Base-by-base conservation (phyloP, 805 yeast species). In the Cyberlindnera mycetangii region DNA sequence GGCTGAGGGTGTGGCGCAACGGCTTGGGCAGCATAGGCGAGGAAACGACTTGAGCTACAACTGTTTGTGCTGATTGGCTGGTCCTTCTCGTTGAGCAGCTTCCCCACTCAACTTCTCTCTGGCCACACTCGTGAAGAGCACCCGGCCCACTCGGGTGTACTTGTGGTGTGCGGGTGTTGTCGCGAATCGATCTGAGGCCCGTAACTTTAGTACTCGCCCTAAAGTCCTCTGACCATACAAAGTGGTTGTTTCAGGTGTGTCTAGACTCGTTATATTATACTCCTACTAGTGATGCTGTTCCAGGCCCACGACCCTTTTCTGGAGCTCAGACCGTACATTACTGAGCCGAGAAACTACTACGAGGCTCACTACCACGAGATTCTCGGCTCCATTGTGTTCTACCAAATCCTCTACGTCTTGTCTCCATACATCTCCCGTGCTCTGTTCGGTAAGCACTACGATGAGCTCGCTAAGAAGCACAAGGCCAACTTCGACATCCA, bases 401-500 rank as follows among this genome's bases (percentile, higher is more conserved):
- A 89, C 68, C 72, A 75, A 39, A 42, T 60, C 1, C 53, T 86
- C 17, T 82, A 81, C 64, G 51, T 65, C 9, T 44, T 75, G 2
- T 76, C 89, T 1, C 83, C 85, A 0, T 37, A 57, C 1, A 34
- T 86, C 11, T 74, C 83, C 48, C 71, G 68, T 3, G 28, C 50
- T 15, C 30, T 79, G 20, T 75, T 84, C 51, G 83, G 85, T 4
- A 60, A 65, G 17, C 61, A 70, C 47, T 89, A 89, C 66, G 73
- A 75, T 6, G 54, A 62, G 4, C 65, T 79, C 36, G 52, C 66
- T 35, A 51, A 58, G 19, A 77, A 77, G 54, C 70, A 74, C 32
- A 76, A 73, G 60, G 55, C 81, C 50, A 89, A 92, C 62, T 93
- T 88, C 61, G 96, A 93, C 64, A 86, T 90, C 55, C 98, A 93